Evolutionary conservation across 495 filamentous ascomycete genomes (phyloP).

Genomic region (Xylaria telfairii): DNA sequence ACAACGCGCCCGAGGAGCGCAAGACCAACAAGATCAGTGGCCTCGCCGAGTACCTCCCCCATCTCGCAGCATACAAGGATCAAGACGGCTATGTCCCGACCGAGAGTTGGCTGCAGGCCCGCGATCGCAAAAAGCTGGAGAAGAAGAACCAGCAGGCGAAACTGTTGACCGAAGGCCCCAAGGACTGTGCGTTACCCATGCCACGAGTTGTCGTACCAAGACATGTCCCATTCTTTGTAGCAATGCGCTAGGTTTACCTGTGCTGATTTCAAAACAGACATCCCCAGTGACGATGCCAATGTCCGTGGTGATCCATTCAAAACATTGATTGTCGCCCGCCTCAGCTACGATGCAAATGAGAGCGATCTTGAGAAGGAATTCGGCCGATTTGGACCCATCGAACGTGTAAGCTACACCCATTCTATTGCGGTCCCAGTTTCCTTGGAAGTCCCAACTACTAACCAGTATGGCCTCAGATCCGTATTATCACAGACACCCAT

Average conservation of each 20-base stretch:
- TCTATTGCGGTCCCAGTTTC: not conserved
- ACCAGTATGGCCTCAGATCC: constrained; percentile 66
- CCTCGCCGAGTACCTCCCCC: constrained; percentile 74
- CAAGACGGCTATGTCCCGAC: constrained; percentile 79
- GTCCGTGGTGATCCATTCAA: constrained; percentile 92
- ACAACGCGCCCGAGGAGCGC: constrained; percentile 83
- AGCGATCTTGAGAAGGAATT: constrained; percentile 94
- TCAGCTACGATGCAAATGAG: constrained; percentile 86
- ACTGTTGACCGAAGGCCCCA: constrained; percentile 68
- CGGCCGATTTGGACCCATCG: constrained; percentile 91
- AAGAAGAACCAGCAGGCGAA: constrained; percentile 70
- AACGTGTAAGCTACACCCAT: constrained; percentile 67
- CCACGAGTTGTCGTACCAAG: not conserved
- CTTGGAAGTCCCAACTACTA: constrained; percentile 13
- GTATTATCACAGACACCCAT: constrained; percentile 75
- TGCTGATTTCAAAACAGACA: constrained; percentile 53
- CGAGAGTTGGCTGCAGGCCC: constrained; percentile 88
- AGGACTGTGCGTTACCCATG: constrained; percentile 64
- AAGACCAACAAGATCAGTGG: constrained; percentile 73
- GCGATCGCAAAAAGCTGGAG: constrained; percentile 79
- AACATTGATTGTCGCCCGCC: constrained; percentile 89
- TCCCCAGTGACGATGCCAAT: constrained; percentile 78
- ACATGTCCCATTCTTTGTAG: constrained; percentile 16
- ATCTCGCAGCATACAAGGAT: constrained; percentile 71
- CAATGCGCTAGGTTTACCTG: not conserved